phyloP scores from a whole-genome alignment of 306 rosid genomes.

The Ammopiptanthus mongolicus region DNA sequence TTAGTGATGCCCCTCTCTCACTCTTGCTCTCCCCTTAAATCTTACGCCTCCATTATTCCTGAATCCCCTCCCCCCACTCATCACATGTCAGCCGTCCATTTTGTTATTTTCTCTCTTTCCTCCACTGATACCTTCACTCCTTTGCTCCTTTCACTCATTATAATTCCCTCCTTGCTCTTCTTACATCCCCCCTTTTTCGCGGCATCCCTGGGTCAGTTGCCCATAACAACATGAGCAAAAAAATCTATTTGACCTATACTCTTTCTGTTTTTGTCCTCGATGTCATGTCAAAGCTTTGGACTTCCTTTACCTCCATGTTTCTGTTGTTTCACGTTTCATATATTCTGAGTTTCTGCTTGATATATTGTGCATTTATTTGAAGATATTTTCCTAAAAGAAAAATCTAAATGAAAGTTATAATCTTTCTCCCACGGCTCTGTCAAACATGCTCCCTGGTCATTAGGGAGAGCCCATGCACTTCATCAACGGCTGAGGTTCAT shows the following conservation, averaged over 20 bases:
- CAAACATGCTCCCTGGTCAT: background rate
- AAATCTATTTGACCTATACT: slow-evolving; percentile 3
- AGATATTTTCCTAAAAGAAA: background rate
- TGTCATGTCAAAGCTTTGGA: background rate
- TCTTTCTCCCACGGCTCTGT: background rate
- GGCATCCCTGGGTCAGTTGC: no score
- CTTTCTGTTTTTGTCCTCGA: background rate
- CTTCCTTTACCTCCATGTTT: background rate
- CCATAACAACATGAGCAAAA: background rate
- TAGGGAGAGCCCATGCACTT: no score
- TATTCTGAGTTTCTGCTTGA: slow-evolving; percentile 6
- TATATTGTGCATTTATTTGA: background rate
- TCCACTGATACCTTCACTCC: no score
- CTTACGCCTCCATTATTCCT: no score
- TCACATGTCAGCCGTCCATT: no score
- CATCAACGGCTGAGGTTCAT: background rate
- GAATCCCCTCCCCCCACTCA: no score
- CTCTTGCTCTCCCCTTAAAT: no score
- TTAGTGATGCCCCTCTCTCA: no score
- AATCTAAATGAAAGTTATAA: background rate
- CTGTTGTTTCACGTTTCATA: background rate
- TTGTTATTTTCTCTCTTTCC: no score
- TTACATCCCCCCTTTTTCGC: no score
- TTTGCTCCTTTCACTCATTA: no score
- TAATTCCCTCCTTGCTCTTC: no score